Base-by-base conservation (phyloP, 306 rosid genomes). In the Medicago lupulina region DNA sequence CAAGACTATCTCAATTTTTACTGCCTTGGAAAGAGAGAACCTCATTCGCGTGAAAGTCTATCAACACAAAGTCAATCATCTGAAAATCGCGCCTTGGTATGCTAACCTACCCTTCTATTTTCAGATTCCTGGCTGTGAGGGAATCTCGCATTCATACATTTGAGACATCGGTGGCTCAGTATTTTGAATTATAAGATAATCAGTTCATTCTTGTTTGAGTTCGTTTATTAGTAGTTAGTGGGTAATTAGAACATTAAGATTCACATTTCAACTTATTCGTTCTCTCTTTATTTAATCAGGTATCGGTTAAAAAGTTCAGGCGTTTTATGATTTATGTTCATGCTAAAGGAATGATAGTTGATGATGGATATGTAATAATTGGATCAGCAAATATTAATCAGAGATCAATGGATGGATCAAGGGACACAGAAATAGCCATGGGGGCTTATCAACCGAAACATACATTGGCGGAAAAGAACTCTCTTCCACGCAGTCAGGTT, bases 351-450 rank as follows among this genome's bases (percentile, higher is more conserved):
- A 90, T 90, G 89, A 67, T 90, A 68, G 88, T 88, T 57, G 96
- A 90, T 66, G 92, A 90, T 18, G 88, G 85, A 55, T 90, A 74
- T 34, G 87, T 90, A 15, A 81, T 90, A 21, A 73, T 88, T 85
- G 92, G 96, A 76, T 90, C 96, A 60, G 93, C 96, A 80, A 90
- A 88, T 69, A 90, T 90, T 57, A 90, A 90, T 69, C 96, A 90
- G 67, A 86, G 96, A 81, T 90, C 96, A 70, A 41, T 90, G 83
- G 96, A 90, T 75, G 96, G 96, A 63, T 90, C 93, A 58, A 86
- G 96, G 50, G 96, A 90, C 80, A 90, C 93, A 19, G 91, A 90
- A 86, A 90, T 90, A 70, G 92, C 89, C 2, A 88, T 88, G 87
- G 96, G 91, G n/a, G 89, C 96, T 62, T 90, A 83, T 81, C 96